phyloP scores from a whole-genome alignment of 1,284 basidiomycete genomes.

The Grifola frondosa region DNA sequence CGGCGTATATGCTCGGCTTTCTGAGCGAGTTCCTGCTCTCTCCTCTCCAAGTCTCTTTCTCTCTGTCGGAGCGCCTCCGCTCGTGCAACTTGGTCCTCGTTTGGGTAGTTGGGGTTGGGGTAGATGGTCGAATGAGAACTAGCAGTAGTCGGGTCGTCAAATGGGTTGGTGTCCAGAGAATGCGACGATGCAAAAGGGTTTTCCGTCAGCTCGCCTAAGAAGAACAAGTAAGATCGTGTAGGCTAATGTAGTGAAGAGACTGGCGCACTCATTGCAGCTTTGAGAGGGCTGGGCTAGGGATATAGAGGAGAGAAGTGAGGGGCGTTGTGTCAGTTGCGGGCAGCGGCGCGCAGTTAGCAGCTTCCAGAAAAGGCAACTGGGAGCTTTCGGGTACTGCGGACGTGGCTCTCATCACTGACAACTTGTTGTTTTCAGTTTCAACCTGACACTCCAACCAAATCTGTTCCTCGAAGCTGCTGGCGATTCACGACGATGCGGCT shows the following conservation, averaged over 20 bases:
- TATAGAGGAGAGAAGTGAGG: constrained; percentile 11
- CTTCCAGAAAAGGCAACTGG: no score
- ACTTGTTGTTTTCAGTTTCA: no score
- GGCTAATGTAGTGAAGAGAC: constrained; percentile 13
- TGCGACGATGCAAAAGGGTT: constrained; percentile 84
- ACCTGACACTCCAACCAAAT: no score
- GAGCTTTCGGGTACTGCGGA: no score
- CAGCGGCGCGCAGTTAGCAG: no score
- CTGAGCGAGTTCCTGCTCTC: constrained; percentile 70
- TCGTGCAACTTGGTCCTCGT: constrained; percentile 40
- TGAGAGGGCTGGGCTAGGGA: constrained; percentile 4
- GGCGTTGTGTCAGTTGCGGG: no score
- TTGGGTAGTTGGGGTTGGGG: constrained; percentile 22
- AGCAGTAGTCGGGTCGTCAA: constrained; percentile 63
- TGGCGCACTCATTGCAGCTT: constrained; percentile 23
- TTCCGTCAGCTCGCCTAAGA: constrained; percentile 46
- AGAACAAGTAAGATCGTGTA: background rate
- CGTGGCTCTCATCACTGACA: no score
- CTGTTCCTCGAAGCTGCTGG: no score
- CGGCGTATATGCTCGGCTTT: constrained; percentile 73
- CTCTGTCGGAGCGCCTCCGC: constrained; percentile 67
- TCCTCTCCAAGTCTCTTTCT: constrained; percentile 77
- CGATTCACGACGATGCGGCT: no score
- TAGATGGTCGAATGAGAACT: constrained; percentile 4
- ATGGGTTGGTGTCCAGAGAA: constrained; percentile 80